A percentile compares a stretch with the other conserved stretches of the same genome.
Conservation (phyloP, 257 asterid genomes). For the Lithospermum erythrorhizon region DNA sequence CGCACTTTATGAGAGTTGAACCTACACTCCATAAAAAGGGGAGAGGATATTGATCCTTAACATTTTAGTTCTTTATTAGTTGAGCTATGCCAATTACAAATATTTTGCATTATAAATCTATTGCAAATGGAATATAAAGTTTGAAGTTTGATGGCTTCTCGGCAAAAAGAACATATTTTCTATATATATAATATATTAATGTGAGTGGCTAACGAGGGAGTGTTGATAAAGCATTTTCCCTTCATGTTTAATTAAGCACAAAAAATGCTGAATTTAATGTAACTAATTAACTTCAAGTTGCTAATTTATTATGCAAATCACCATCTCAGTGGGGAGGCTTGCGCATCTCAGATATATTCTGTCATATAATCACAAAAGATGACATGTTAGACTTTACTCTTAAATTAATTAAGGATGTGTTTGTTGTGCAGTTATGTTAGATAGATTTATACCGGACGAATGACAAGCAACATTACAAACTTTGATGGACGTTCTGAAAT, state of each 20-base stretch:
- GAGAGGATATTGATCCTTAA: too few species aligned
- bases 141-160: neutral
- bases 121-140: too few species aligned
- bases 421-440: neutral
- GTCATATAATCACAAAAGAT: neutral
- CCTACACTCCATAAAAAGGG: too few species aligned
- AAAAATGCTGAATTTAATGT: neutral
- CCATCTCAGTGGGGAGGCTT: neutral
- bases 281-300: neutral
- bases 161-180: neutral
- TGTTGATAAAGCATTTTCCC: neutral
- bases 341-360: neutral
- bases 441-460: too few species aligned
- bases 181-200: too few species aligned
- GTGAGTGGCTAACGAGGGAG: neutral
- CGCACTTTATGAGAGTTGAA: too few species aligned
- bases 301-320: neutral
- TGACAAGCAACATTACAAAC: too few species aligned
- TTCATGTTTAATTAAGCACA: neutral
- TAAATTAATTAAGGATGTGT: neutral
- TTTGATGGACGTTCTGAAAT: too few species aligned
- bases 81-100: too few species aligned
- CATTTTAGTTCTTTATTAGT: too few species aligned
- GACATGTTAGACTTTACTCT: neutral
- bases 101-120: too few species aligned